Conservation (phyloP, 2,329 filamentous ascomycete genomes). For the Trichoderma afroharzianum region DNA sequence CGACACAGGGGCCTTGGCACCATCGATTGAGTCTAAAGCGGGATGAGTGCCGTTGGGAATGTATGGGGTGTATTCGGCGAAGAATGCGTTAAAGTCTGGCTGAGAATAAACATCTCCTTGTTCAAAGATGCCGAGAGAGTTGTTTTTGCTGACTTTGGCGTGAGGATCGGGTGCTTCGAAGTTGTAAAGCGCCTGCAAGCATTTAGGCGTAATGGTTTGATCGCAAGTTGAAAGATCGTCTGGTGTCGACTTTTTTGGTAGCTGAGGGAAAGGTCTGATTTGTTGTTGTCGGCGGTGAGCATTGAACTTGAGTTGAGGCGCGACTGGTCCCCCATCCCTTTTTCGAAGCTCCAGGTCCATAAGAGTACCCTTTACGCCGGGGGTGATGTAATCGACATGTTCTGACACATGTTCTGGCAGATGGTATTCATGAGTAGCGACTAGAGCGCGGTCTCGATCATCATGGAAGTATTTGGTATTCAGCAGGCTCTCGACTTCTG, state of each 20-base stretch:
- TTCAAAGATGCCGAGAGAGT: conserved; percentile 51
- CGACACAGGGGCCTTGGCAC: conserved; percentile 16
- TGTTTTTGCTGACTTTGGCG: conserved; percentile 27
- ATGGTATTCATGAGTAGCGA: conserved; percentile 40
- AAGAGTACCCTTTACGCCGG: conserved; percentile 28
- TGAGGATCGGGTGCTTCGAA: conserved; percentile 29
- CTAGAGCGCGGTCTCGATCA: conserved; percentile 28
- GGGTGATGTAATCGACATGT: conserved; percentile 40
- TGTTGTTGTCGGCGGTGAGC: neutral
- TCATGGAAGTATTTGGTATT: conserved; percentile 50
- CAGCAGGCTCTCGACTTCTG: conserved; percentile 45
- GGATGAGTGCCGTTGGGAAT: conserved; percentile 19
- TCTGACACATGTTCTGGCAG: conserved; percentile 34
- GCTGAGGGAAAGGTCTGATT: neutral
- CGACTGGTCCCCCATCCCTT: neutral
- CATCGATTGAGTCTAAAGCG: conserved; percentile 17
- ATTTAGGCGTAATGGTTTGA: conserved; percentile 54
- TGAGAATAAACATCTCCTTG: conserved; percentile 50
- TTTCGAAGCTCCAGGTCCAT: conserved; percentile 17
- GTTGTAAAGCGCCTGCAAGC: conserved; percentile 47
- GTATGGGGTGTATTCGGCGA: conserved; percentile 34
- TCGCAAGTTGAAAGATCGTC: conserved; percentile 38
- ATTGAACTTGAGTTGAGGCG: neutral
- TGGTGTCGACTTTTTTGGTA: neutral
- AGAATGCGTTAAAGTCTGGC: conserved; percentile 46